Base-by-base conservation (phyloP, 2,329 filamentous ascomycete species). In the Aspergillus costaricaensis region DNA sequence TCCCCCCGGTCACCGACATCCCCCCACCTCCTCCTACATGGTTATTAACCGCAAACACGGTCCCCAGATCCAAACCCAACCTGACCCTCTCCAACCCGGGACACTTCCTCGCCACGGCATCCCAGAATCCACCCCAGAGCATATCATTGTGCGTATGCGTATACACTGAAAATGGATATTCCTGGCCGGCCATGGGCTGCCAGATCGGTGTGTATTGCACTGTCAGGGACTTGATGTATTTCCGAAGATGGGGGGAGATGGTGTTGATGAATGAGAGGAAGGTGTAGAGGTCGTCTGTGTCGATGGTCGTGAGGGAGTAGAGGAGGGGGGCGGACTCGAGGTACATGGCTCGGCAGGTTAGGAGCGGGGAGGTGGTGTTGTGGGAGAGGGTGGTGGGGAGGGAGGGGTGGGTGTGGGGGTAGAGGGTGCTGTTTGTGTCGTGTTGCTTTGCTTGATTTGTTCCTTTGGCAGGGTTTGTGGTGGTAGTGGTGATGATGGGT, bases 241-340 rank as follows among this genome's bases (percentile, higher is more conserved):
- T 36, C 0, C 70, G 67, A 9, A 65, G 64, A 3, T 49, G 8
- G 0, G 69, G 57, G 5, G 66, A 66, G 7, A 77, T 57, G 15
- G 61, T 63, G 0, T 54, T 48, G 2, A 68, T 65, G 60, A 77
- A 76, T 5, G 72, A 69, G 15, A 76, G 66, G 57, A 76, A 76
- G 19, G 75, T 75, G 56, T 73, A 70, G 3, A 77, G 63, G 61
- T 76, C 74, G 47, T 76, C 73, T 7, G 75, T 69, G 55, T 77
- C 74, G 55, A 77, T 76, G 21, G 62, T 61, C 2, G 69, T 57
- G n/a, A 63, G 59, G 17, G 57, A 51, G 61, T 77, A 78, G 3
- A 72, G 67, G 5, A 72, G 59, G 2, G 66, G 58, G 7, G 68
- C 64, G 1, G 74, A 66, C 55, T 78, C 76, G 57, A 68, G 64